These are phyloP conservation scores for Aurifilum marmelostoma DNA, from an alignment of 2,329 filamentous ascomycete genomes.

Conservation along the genomic window DNA sequence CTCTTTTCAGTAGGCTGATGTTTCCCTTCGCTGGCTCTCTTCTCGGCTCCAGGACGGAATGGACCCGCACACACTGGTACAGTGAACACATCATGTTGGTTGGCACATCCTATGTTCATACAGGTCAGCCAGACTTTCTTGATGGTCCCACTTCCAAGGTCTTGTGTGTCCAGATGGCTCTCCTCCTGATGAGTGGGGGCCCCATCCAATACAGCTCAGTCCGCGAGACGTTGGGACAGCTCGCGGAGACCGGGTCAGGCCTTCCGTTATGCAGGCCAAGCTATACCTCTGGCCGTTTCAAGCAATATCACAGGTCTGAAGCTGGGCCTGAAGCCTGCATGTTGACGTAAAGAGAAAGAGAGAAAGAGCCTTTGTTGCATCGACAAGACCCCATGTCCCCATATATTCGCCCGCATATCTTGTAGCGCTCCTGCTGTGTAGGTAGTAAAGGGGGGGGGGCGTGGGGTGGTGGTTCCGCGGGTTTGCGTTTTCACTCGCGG, in stretches of 20 bases:
- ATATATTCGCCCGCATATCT: background rate
- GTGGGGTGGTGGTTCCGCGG: background rate
- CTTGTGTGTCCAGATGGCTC: background rate
- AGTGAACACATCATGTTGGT: background rate
- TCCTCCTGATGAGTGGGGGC: background rate
- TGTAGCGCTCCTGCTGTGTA: background rate
- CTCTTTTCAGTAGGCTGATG: background rate
- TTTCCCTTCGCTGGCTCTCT: background rate
- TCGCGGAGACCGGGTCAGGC: background rate
- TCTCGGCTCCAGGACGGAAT: background rate
- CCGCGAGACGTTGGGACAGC: background rate
- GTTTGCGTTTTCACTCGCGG: background rate
- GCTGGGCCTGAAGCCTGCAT: background rate
- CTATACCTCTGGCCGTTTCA: background rate
- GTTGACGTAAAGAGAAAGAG: background rate
- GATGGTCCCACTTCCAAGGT: background rate
- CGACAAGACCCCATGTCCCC: background rate
- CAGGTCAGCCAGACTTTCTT: background rate
- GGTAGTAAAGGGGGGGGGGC: background rate
- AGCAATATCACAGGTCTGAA: background rate
- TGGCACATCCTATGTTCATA: background rate
- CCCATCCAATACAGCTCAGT: background rate
- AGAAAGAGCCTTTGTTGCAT: background rate
- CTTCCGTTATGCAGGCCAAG: conserved; percentile 4
- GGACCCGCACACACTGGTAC: background rate